Evolutionary conservation across 1,284 basidiomycete genomes (phyloP).

Genomic region (Pyrrhoderma lamaoense): DNA sequence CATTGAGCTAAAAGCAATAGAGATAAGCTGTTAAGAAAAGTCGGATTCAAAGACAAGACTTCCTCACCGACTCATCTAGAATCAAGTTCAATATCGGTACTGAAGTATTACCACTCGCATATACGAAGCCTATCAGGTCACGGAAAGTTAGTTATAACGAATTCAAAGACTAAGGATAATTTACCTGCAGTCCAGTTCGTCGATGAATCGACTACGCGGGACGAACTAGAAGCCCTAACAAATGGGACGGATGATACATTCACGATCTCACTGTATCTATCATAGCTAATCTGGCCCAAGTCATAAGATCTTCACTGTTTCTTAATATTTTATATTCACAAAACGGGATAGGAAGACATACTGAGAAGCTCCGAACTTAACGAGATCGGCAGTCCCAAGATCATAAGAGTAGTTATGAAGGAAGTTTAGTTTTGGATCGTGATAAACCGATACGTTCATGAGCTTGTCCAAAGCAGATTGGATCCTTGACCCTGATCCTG

Average conservation of each 20-base stretch:
- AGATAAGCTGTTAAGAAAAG: slow-evolving; percentile 5
- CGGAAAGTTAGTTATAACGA: no score
- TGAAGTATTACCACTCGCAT: slow-evolving; percentile 13
- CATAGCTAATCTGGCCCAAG: slow-evolving; percentile 41
- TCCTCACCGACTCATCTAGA: slow-evolving; percentile 42
- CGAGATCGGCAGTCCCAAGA: slow-evolving; percentile 54
- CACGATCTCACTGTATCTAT: slow-evolving; percentile 47
- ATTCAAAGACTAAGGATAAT: slow-evolving; percentile 9
- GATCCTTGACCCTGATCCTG: slow-evolving; percentile 40
- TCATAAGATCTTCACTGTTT: slow-evolving; percentile 37
- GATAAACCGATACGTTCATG: slow-evolving; percentile 35
- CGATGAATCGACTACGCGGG: slow-evolving; percentile 61
- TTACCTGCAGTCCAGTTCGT: slow-evolving; percentile 65
- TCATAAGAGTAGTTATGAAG: slow-evolving; percentile 53
- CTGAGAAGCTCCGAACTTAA: slow-evolving; percentile 66
- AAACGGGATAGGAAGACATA: slow-evolving; percentile 33
- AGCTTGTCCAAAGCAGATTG: slow-evolving; percentile 45
- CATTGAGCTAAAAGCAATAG: slow-evolving; percentile 25
- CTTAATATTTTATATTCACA: background rate
- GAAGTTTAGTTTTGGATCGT: slow-evolving; percentile 50
- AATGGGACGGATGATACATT: slow-evolving; percentile 46
- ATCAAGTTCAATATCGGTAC: slow-evolving; percentile 29
- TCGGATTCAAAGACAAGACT: background rate
- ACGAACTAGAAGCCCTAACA: slow-evolving; percentile 52
- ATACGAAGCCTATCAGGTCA: slow-evolving; percentile 13